These are phyloP conservation scores for Penicillium herquei DNA, from an alignment of 495 filamentous ascomycete species.

Conservation along the genomic window DNA sequence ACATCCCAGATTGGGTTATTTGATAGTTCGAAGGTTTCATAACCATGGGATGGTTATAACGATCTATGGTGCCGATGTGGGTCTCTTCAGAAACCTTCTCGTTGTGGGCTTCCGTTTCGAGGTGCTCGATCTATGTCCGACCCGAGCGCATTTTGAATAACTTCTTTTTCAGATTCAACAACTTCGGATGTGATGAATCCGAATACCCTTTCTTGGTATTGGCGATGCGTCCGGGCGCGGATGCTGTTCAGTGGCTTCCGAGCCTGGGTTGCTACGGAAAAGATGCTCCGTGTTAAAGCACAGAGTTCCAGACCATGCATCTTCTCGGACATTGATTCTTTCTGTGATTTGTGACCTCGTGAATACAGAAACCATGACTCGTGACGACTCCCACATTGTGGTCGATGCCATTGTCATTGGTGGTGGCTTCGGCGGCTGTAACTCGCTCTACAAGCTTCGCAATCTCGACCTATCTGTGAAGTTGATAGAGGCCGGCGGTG, in stretches of 20 bases:
- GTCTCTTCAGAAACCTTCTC: constrained; percentile 11
- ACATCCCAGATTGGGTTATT: not conserved
- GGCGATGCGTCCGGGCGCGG: not conserved
- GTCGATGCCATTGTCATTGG: constrained; percentile 35
- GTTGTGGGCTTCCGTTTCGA: constrained; percentile 18
- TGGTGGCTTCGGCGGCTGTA: constrained; percentile 37
- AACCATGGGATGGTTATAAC: not conserved
- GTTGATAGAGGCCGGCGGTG: constrained; percentile 46
- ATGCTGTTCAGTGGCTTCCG: no score
- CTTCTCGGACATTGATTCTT: not conserved
- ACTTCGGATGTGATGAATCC: not conserved
- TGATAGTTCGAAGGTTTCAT: no score
- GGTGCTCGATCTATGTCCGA: not conserved
- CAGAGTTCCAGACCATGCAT: not conserved
- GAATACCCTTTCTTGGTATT: not conserved
- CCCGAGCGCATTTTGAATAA: not conserved
- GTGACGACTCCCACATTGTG: constrained; percentile 19
- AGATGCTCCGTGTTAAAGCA: no score
- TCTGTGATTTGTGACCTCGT: not conserved
- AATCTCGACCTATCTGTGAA: constrained; percentile 38
- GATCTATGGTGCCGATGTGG: constrained; percentile 5
- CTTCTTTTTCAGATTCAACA: not conserved
- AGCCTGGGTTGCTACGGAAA: no score
- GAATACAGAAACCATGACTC: constrained; percentile 12
- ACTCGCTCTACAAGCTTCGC: constrained; percentile 37